Base-by-base conservation (phyloP, 768 basidiomycete species). In the Pluteus cervinus region DNA sequence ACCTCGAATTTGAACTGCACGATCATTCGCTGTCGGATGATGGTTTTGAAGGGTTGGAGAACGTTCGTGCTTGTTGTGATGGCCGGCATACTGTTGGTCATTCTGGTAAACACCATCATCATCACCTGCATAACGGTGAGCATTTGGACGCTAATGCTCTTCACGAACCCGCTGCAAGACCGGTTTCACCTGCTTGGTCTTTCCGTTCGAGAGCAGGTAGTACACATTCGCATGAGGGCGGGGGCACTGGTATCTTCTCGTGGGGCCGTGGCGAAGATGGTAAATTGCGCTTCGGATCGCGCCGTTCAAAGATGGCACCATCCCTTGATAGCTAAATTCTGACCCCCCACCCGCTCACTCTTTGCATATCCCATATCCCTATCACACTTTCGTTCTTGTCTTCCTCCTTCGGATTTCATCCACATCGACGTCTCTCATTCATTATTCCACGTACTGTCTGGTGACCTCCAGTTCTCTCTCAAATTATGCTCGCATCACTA, bases 11-110 rank as follows among this genome's bases (percentile, higher is more conserved):
- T 51, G 88, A 93, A 61, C 64, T 91, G 22, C 81, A 92, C 48
- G 86, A 77, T 14, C 83, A 79, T 14, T 68, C 69, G 15, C 56
- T 74, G 45, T 83, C 79, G 9, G 86, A 88, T 46, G 80, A 80
- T 22, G 88, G 79, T 4, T 98, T 77, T 54, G 93, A 97, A 51
- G 92, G 91, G 0, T 58, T 98, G 38, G 93, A 97, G 65, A 97
- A 98, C 51, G 92, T 97, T 15, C 75, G 94, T 16, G 91, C 86
- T 1, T 91, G 88, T 55, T 91, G 87, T 50, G 86, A 89, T 55
- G 88, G 87, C 14, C 71, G 77, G 36, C 89, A 92, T 58, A 90
- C 87, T 1, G 86, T 92, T 12, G 86, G 87, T 0, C 74, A 71
- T 42, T 64, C 69, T 24, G 71, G 68, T 21, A 68, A 71, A 11